Evolutionary conservation across 2,329 filamentous ascomycete species (phyloP), one percentile per base, ranked within the genome.

Genomic region (Fusarium sp.): DNA sequence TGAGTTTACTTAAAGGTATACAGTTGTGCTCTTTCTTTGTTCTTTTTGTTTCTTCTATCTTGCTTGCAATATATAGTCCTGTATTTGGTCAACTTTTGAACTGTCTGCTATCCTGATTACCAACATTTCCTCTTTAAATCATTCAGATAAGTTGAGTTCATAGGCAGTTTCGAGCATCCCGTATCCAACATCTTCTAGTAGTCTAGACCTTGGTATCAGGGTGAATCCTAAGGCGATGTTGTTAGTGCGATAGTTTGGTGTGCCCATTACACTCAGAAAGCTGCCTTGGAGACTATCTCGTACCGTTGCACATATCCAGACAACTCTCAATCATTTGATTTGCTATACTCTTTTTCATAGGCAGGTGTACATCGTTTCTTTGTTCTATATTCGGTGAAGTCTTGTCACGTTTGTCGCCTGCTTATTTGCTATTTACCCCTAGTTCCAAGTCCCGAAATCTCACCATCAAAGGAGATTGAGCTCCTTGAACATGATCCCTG

Each of bases 111-210:
- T 12, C 18, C 34, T 12, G 18, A 12, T n/a, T 12, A n/a, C 18
- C 18, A 37, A 37, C 10, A 3, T 12, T 37, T 12, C 3, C 10
- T n/a, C 3, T 12, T 37, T n/a, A 6, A 4, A 37, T n/a, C 18
- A 37, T 7, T 0, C 10, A 12, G 18, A n/a, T 6, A 7, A 1
- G 18, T n/a, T n/a, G 18, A 11, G n/a, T 37, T 12, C 18, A n/a
- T n/a, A 6, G 10, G 10, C 0, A 0, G 11, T n/a, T 11, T 4
- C 9, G 5, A 10, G 9, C 3, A n/a, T 2, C 5, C 0, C 4
- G 18, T 37, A 11, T 37, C 7, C 10, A 1, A n/a, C 3, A n/a
- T n/a, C 6, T 1, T 11, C 34, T 2, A 18, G 2, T 18, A 18
- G 2, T 18, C 4, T 10, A 18, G 8, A 2, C 4, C 16, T 34